These are phyloP conservation scores for Irpex sp. DNA, from an alignment of 1,284 basidiomycete genomes.

Conservation along the genomic window DNA sequence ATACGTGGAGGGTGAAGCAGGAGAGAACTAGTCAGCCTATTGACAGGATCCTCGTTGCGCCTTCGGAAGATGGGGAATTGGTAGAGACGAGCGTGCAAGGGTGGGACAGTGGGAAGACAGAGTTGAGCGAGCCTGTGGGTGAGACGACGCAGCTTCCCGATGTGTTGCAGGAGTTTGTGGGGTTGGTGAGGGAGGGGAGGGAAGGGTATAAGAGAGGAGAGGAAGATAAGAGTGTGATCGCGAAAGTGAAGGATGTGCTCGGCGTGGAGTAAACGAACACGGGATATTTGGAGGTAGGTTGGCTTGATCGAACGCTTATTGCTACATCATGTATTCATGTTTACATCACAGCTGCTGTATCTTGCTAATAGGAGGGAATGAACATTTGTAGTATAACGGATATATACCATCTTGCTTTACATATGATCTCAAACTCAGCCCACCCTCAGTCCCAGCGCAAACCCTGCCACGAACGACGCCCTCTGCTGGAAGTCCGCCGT, in stretches of 20 bases:
- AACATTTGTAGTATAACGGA: neutral
- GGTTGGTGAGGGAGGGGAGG: constrained; percentile 17
- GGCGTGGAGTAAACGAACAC: neutral
- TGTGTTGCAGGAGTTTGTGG: constrained; percentile 35
- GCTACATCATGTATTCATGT: neutral
- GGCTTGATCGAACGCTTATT: neutral
- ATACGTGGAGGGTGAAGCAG: constrained; percentile 38
- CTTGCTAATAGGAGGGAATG: neutral
- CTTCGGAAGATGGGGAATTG: constrained; percentile 18
- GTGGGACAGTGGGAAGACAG: constrained; percentile 31
- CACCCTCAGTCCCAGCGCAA: constrained; percentile 65
- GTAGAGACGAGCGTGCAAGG: constrained; percentile 42
- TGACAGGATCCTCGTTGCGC: constrained; percentile 32
- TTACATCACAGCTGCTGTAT: too few species aligned
- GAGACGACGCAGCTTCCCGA: constrained; percentile 33
- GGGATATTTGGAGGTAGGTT: too few species aligned
- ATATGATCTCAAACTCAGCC: constrained; percentile 18
- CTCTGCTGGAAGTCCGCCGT: constrained; percentile 90
- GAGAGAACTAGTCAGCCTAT: constrained; percentile 35
- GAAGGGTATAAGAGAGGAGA: constrained; percentile 15
- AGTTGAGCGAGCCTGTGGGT: constrained; percentile 32
- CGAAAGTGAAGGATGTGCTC: constrained; percentile 29
- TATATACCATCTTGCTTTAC: too few species aligned
- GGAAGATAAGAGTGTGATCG: constrained; percentile 31
- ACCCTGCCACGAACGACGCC: constrained; percentile 72